Conservation (phyloP, 306 rosid genomes). For the Quercus cerris region DNA sequence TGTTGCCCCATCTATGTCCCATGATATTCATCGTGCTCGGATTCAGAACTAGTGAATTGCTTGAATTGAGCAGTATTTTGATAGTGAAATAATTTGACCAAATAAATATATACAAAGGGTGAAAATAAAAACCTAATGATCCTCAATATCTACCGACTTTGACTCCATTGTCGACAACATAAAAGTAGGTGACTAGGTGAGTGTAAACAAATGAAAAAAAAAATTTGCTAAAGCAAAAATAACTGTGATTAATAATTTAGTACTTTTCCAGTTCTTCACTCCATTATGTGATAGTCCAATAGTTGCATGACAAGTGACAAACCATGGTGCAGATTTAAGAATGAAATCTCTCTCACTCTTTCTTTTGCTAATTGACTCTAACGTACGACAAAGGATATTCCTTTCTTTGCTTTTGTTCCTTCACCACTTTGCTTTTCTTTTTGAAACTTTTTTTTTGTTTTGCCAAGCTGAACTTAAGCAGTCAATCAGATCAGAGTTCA, state of each 20-base stretch:
- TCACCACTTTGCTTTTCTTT: not conserved
- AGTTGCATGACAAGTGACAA: not conserved
- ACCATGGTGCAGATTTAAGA: not conserved
- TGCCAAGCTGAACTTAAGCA: not conserved
- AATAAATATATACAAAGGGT: not conserved
- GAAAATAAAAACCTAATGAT: not conserved
- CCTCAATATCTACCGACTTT: not conserved
- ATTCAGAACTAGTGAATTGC: too few relatives aligned
- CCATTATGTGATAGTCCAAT: not conserved
- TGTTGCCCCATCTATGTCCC: too few relatives aligned
- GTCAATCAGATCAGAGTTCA: constrained; percentile 3
- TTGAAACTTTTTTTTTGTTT: not conserved
- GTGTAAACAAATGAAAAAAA: too few relatives aligned
- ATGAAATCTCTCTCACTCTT: constrained; percentile 2
- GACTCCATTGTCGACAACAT: not conserved
- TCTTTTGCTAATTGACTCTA: not conserved
- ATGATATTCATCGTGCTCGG: too few relatives aligned
- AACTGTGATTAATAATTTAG: not conserved
- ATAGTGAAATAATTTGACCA: not conserved
- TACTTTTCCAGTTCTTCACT: not conserved
- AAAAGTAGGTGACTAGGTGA: not conserved
- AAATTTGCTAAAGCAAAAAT: not conserved
- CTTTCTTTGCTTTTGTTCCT: constrained; percentile 7
- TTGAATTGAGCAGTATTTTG: too few relatives aligned
- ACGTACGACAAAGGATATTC: not conserved